Evolutionary conservation across 768 basidiomycete genomes (phyloP).

Genomic region (Austroboletus eburneus): DNA sequence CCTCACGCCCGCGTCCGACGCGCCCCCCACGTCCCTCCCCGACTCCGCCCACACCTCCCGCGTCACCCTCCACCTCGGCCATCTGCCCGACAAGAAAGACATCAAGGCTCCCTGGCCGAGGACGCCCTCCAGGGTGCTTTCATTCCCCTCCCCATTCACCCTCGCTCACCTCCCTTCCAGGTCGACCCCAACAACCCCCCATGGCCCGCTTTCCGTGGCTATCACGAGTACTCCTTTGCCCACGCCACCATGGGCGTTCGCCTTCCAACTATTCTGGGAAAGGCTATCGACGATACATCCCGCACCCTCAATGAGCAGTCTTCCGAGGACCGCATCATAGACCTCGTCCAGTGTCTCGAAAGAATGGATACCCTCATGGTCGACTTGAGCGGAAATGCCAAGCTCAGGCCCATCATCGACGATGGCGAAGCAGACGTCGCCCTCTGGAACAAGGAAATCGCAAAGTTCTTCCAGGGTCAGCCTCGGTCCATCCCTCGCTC

Average conservation of each 20-base stretch:
- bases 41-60: slow-evolving; percentile 38
- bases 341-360: slow-evolving; percentile 81
- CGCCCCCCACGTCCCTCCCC: not conserved
- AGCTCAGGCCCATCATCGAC: slow-evolving; percentile 83
- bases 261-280: slow-evolving; percentile 91
- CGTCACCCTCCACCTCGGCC: slow-evolving; percentile 69
- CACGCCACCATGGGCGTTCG: slow-evolving; percentile 96
- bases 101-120: slow-evolving; percentile 72
- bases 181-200: slow-evolving; percentile 83
- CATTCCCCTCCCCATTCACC: not conserved
- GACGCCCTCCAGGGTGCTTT: slow-evolving; percentile 61
- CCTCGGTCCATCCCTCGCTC: slow-evolving; percentile 10
- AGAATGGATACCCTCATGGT: slow-evolving; percentile 88
- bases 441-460: slow-evolving; percentile 96
- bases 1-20: slow-evolving; percentile 20
- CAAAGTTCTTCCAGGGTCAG: slow-evolving; percentile 86
- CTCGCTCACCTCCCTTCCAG: slow-evolving; percentile 28
- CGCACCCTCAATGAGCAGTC: slow-evolving; percentile 85
- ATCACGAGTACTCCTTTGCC: slow-evolving; percentile 79
- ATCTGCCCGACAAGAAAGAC: slow-evolving; percentile 68
- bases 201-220: slow-evolving; percentile 77
- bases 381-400: slow-evolving; percentile 79
- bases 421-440: slow-evolving; percentile 91
- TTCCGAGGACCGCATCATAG: slow-evolving; percentile 76
- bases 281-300: slow-evolving; percentile 89